A percentile compares a stretch with the other conserved stretches of the same genome.
Evolutionary conservation across 495 filamentous ascomycete genomes (phyloP).

Genomic region (Lindgomyces ingoldianus): DNA sequence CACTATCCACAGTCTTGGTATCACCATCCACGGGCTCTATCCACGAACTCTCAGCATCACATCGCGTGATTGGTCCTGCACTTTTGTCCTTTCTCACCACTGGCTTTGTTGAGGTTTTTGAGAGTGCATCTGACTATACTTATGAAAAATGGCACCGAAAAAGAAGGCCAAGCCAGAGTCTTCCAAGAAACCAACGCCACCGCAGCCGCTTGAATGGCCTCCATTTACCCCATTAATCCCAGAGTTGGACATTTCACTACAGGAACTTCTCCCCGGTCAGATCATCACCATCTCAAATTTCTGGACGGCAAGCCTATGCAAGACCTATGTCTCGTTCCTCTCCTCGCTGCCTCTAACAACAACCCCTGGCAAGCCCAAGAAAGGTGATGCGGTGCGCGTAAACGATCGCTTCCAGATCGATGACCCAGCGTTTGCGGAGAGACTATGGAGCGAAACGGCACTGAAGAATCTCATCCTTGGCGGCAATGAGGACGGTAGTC

Average conservation of each 20-base stretch:
- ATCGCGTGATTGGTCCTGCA: no score
- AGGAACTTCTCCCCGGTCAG: conserved; percentile 62
- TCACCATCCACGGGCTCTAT: no score
- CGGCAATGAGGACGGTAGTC: conserved; percentile 30
- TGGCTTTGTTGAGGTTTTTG: no score
- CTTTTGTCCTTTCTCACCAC: no score
- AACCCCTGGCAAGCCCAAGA: conserved; percentile 81
- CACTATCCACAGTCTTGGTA: no score
- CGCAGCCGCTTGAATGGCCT: conserved; percentile 68
- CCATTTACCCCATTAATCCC: conserved; percentile 72
- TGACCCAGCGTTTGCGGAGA: conserved; percentile 72
- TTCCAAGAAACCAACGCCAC: not conserved
- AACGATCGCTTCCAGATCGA: conserved; percentile 90
- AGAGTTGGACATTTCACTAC: conserved; percentile 61
- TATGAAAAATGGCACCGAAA: conserved; percentile 26
- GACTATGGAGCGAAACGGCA: conserved; percentile 54
- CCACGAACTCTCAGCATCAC: no score
- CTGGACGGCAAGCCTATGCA: conserved; percentile 77
- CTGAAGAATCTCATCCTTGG: conserved; percentile 44
- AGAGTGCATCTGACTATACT: no score
- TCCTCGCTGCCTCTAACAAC: conserved; percentile 72
- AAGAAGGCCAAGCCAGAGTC: conserved; percentile 19
- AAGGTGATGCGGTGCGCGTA: conserved; percentile 79
- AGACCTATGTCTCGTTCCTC: conserved; percentile 77
- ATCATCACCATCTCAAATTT: conserved; percentile 77